These are phyloP conservation scores for Kuraishia ogatae DNA, from an alignment of 805 yeast species.

Conservation along the genomic window DNA sequence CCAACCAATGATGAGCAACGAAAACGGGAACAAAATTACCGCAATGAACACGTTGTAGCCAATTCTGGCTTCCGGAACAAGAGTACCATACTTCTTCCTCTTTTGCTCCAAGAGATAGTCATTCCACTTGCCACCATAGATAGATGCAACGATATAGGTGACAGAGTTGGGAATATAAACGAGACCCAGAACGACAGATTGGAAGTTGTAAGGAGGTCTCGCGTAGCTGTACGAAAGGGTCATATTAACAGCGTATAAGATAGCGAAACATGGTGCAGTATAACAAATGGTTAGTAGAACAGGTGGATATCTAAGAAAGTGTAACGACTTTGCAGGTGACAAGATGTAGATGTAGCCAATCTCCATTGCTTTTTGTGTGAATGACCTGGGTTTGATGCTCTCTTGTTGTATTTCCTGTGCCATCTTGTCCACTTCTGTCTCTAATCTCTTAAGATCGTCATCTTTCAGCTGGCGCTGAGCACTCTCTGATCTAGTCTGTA, in stretches of 20 bases:
- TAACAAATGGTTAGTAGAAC: conserved; percentile 56
- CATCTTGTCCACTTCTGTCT: conserved; percentile 9
- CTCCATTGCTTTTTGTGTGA: conserved; percentile 8
- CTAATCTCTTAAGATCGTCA: conserved; percentile 7
- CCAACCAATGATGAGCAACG: conserved; percentile 79
- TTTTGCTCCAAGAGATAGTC: conserved; percentile 48
- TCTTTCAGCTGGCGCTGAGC: not conserved
- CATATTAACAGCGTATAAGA: conserved; percentile 67
- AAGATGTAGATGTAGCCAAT: conserved; percentile 34
- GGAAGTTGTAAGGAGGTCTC: conserved; percentile 60
- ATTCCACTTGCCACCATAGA: conserved; percentile 77
- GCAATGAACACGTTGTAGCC: conserved; percentile 69
- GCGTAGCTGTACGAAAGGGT: conserved; percentile 58
- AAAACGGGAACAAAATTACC: conserved; percentile 49
- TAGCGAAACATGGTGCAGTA: conserved; percentile 65
- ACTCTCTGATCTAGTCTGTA: not conserved
- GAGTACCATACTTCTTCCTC: conserved; percentile 49
- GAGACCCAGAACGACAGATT: conserved; percentile 57
- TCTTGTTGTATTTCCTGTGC: conserved; percentile 5
- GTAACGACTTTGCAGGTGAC: conserved; percentile 54
- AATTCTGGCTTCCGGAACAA: conserved; percentile 71
- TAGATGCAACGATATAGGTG: conserved; percentile 64
- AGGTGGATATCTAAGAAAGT: conserved; percentile 63
- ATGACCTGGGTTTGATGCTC: conserved; percentile 10
- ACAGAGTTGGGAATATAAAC: conserved; percentile 80